Base-by-base conservation (phyloP, 768 basidiomycete genomes). In the Tricholoma flavovirens region DNA sequence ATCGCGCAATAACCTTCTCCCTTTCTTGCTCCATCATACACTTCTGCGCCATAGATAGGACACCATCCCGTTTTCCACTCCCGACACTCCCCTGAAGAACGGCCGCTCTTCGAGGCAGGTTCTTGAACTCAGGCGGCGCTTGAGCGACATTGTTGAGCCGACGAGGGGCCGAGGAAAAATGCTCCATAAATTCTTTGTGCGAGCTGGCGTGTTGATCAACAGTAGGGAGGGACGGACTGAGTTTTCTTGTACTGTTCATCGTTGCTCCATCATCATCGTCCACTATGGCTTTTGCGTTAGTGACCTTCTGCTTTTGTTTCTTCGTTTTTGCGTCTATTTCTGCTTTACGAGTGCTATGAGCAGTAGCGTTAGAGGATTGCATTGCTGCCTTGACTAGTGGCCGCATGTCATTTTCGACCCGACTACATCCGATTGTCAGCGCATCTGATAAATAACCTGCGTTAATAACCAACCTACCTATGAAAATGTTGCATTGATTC, bases 401-500 rank as follows among this genome's bases (percentile, higher is more conserved):
- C 17, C 84, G 76, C 79, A 91, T 83, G 60, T 80, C 79, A 51
- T 80, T 78, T 66, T 92, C 90, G 2, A 92, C 87, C 38, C 90
- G 80, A 67, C 89, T 90, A 53, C 2, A 48, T 38, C 49, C 24
- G 24, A 7, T n/a, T 42, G 4, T 19, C 24, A 24, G 58, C 26
- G 53, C 38, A 33, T n/a, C 21, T 33, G 22, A 8, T 50, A 11
- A 17, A 7, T 10, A 32, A 15, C 15, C 40, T n/a, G 51, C 9
- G 54, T 14, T 14, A 35, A 32, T 38, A 15, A 6, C 14, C 12
- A 22, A 54, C 81, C 51, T 61, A 89, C 89, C 82, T 75, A 67
- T 90, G 87, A 68, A 90, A 92, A 71, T 89, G 85, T 54, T 80
- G 76, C 52, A 91, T 76, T 0, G 87, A 84, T 68, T 92, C 90